Conservation (phyloP, 805 yeast genomes). For the Candida cerambycidarum region DNA sequence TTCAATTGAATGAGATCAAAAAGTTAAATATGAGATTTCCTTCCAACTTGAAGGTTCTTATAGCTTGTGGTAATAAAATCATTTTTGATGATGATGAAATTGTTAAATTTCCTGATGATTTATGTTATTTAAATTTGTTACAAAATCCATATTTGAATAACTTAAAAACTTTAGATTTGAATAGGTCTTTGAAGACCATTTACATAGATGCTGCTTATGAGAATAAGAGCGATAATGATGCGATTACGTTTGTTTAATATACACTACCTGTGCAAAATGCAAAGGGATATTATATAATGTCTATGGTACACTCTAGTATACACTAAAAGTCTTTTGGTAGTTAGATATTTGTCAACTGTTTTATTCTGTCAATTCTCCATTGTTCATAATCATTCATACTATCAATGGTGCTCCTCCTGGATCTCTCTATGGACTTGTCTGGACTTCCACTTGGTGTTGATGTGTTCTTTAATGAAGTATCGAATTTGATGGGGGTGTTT, state of each 20-base stretch:
- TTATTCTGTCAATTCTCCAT: conserved; percentile 41
- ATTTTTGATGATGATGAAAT: conserved; percentile 15
- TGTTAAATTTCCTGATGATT: conserved; percentile 14
- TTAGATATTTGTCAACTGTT: conserved; percentile 13
- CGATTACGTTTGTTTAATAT: conserved; percentile 12
- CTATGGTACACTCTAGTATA: background rate
- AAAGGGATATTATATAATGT: conserved; percentile 2
- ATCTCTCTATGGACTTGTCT: conserved; percentile 13
- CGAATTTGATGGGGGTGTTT: conserved; percentile 15
- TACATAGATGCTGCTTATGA: conserved; percentile 15
- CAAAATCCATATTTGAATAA: conserved; percentile 16
- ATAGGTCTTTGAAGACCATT: conserved; percentile 13
- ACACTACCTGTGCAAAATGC: too few relatives aligned
- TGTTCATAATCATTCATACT: conserved; percentile 42
- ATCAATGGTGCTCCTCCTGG: conserved; percentile 24
- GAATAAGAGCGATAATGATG: conserved; percentile 4
- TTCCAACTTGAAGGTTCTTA: conserved; percentile 14
- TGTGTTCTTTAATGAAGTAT: conserved; percentile 10
- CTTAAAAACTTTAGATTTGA: conserved; percentile 13
- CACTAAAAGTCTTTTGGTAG: too few relatives aligned
- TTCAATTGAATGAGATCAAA: conserved; percentile 15
- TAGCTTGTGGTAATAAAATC: conserved; percentile 19
- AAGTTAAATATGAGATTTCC: conserved; percentile 15
- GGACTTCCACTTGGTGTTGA: conserved; percentile 12
- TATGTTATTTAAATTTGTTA: conserved; percentile 16